phyloP scores from a whole-genome alignment of 345 rosid genomes.

The Populus alba region DNA sequence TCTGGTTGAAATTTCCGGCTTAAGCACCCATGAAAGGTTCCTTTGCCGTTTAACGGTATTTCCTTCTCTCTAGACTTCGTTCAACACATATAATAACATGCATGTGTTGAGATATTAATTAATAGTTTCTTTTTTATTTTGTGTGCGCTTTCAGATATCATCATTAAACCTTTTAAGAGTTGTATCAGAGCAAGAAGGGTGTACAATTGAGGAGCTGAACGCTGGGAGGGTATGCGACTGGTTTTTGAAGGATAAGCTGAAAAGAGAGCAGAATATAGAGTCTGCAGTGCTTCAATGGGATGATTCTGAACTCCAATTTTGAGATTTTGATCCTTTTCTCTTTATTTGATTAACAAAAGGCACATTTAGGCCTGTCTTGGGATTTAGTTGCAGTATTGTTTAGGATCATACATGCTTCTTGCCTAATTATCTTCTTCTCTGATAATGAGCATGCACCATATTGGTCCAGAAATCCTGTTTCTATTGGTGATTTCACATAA shows the following conservation, averaged over 20 bases:
- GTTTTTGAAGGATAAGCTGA: constrained; percentile 78
- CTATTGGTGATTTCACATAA: no score
- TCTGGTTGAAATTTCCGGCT: constrained; percentile 72
- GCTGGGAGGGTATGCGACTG: constrained; percentile 86
- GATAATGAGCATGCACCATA: no score
- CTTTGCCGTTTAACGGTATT: constrained; percentile 84
- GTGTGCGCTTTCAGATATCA: constrained; percentile 51
- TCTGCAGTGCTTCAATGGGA: constrained; percentile 96
- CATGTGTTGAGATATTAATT: not conserved
- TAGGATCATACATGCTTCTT: no score
- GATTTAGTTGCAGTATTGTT: not conserved
- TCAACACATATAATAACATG: not conserved
- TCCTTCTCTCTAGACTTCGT: not conserved
- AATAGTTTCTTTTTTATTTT: no score
- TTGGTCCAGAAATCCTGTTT: no score
- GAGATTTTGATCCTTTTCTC: not conserved
- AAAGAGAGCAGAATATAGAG: constrained; percentile 60
- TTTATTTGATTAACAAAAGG: not conserved
- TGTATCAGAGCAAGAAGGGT: constrained; percentile 77
- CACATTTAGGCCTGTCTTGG: no score
- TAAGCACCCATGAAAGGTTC: constrained; percentile 76
- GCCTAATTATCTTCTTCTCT: no score
- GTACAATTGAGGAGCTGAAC: constrained; percentile 76
- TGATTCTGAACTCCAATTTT: constrained; percentile 61
- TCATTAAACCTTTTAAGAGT: constrained; percentile 77